These are phyloP conservation scores for Astraeus odoratus DNA, from an alignment of 768 basidiomycete genomes.

Conservation along the genomic window DNA sequence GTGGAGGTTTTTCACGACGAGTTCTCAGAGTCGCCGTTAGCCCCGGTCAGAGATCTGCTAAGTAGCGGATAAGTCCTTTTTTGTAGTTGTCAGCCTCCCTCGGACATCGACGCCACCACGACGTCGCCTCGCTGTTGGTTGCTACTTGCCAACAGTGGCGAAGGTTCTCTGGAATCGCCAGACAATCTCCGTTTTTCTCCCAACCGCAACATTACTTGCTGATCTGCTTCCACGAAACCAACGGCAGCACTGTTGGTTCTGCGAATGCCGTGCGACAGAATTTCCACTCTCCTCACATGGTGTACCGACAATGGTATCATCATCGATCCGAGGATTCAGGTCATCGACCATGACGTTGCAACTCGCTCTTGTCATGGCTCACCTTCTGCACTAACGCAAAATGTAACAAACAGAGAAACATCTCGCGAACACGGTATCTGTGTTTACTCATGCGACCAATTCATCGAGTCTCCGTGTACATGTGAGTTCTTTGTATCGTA, in stretches of 20 bases:
- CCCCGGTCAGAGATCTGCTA: too few relatives aligned
- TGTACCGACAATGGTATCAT: constrained; percentile 37
- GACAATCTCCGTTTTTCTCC: constrained; percentile 2
- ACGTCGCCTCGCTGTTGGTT: too few relatives aligned
- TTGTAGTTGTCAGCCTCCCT: constrained; percentile 15
- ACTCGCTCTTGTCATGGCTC: neutral
- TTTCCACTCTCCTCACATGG: constrained; percentile 37
- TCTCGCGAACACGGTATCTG: constrained; percentile 13
- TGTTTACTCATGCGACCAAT: constrained; percentile 18
- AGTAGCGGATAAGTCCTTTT: constrained; percentile 19
- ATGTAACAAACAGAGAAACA: constrained; percentile 3
- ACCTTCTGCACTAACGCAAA: neutral
- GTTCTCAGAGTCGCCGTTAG: too few relatives aligned
- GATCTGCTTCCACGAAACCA: neutral
- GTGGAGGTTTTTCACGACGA: too few relatives aligned
- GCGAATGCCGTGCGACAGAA: constrained; percentile 16
- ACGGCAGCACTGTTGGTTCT: too few relatives aligned
- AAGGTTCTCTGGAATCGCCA: neutral
- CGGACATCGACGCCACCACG: constrained; percentile 13
- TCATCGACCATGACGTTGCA: constrained; percentile 18
- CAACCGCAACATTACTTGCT: neutral
- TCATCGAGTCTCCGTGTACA: constrained; percentile 17
- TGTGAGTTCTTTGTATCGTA: constrained; percentile 18
- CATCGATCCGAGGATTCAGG: constrained; percentile 39
- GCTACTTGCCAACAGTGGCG: too few relatives aligned